Evolutionary conservation across 2,329 filamentous ascomycete genomes (phyloP), one percentile per base, ranked within the genome.

Genomic region (Ophiocordyceps robertsii): DNA sequence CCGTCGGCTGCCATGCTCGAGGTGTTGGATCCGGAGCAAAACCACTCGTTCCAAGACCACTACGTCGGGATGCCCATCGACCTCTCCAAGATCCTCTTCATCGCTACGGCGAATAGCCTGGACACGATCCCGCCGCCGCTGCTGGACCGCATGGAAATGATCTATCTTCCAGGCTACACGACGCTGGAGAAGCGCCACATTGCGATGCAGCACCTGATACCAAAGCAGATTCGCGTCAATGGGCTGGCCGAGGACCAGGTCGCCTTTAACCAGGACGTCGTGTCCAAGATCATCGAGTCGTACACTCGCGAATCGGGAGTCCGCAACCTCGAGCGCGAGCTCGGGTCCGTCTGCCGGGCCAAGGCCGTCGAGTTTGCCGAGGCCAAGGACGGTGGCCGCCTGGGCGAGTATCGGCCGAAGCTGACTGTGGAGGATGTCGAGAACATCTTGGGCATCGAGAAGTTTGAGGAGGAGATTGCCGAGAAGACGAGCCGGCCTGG

Each of bases 221-320:
- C 92, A 12, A 98, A 96, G 67, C 92, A 98, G 61, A 82, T 96
- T 54, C 80, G 80, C 40, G 83, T 85, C 43, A 98, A 98, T 56
- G 92, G 92, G 24, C 76, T 98, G 41, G 70, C 71, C 39, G 69
- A 80, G 24, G 79, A 81, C 38, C 83, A 95, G 53, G 75, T 98
- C 39, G 64, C 72, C 32, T 79, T 98, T 47, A 77, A 77, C 37
- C 80, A 86, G 46, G 84, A 90, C 29, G 89, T 95, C 3, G 75
- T 98, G 44, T 87, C 90, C 61, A 94, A 93, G 62, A 87, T 95
- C 51, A 96, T 96, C 53, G 92, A 92, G 55, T 82, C 84, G 27
- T 98, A 98, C 68, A 98, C 92, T 35, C 87, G 90, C 48, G 92
- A 98, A 64, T 85, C 90, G 41, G 92, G 92, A 35, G 92, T 98